These are phyloP conservation scores for Buxus sempervirens DNA, from an alignment of 164 flowering plant species.

Conservation along the genomic window DNA sequence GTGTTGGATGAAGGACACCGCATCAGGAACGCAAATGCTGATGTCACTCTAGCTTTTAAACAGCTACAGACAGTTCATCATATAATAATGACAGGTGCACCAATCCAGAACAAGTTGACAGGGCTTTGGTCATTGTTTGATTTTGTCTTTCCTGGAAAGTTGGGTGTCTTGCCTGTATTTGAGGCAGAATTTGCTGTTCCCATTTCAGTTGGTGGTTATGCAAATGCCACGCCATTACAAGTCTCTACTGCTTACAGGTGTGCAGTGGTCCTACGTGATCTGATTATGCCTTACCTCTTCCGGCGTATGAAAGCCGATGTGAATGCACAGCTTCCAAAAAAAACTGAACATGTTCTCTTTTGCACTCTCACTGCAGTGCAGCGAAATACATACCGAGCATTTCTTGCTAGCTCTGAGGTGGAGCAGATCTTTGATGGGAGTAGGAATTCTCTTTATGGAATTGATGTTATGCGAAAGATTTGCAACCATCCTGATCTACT, in stretches of 20 bases:
- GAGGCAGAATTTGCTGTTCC: constrained; percentile 98
- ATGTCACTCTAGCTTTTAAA: constrained; percentile 87
- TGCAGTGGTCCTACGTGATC: constrained; percentile 94
- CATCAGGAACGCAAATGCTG: constrained; percentile 97
- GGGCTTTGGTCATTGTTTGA: constrained; percentile 98
- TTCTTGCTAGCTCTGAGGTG: constrained; percentile 97
- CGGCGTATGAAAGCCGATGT: constrained; percentile 97
- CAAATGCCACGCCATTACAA: constrained; percentile 97
- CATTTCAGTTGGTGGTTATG: constrained; percentile 96
- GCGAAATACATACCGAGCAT: constrained; percentile 80
- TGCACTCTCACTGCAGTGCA: constrained; percentile 91
- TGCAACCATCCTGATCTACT: constrained; percentile 99
- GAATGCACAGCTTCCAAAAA: constrained; percentile 86
- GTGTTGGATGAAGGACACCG: constrained; percentile 97
- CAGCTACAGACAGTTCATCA: constrained; percentile 97
- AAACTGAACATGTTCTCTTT: constrained; percentile 96
- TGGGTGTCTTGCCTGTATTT: constrained; percentile 96
- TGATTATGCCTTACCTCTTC: constrained; percentile 97
- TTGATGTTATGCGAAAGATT: constrained; percentile 96
- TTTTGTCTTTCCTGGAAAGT: constrained; percentile 98
- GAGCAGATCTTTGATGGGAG: constrained; percentile 89
- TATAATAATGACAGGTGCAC: constrained; percentile 96
- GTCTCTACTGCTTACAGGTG: constrained; percentile 99
- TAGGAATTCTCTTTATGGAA: constrained; percentile 90
- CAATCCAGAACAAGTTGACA: constrained; percentile 91